A percentile compares a stretch with the other conserved stretches of the same genome.
Evolutionary conservation across 345 rosid genomes (phyloP).

Genomic region (Brassica carinata): DNA sequence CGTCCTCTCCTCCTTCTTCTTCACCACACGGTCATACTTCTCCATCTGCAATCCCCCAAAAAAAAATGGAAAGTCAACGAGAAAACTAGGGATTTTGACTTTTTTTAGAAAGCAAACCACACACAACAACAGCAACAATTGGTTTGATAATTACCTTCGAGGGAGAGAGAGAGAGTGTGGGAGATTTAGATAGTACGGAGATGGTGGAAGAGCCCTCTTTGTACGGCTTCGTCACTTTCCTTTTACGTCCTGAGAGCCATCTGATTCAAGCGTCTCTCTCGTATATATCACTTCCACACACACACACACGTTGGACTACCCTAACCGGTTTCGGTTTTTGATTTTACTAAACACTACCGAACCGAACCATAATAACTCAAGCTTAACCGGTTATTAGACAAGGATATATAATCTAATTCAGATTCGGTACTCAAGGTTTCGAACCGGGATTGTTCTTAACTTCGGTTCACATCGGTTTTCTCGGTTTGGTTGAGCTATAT

Average conservation of each 20-base stretch:
- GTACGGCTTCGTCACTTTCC: conserved; percentile 43
- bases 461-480: neutral
- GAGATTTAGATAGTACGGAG: conserved; percentile 24
- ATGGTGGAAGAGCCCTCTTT: conserved; percentile 37
- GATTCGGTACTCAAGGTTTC: neutral
- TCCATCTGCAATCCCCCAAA: conserved; percentile 54
- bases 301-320: conserved; percentile 35
- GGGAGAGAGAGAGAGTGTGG: conserved; percentile 17
- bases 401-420: neutral
- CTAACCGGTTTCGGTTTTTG: conserved; percentile 37
- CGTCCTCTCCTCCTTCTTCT: conserved; percentile 61
- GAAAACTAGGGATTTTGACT: conserved; percentile 26
- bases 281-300: conserved; percentile 44
- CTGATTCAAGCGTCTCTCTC: conserved; percentile 30
- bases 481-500: conserved; percentile 26
- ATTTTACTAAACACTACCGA: neutral
- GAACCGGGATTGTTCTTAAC: neutral
- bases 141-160: conserved; percentile 17
- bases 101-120: neutral
- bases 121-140: neutral
- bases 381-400: neutral
- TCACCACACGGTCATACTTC: conserved; percentile 75
- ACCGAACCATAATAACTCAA: neutral
- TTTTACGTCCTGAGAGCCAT: conserved; percentile 33
- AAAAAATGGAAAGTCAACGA: conserved; percentile 11